These are phyloP conservation scores for Tuber umbilicatum DNA, from an alignment of 495 filamentous ascomycete species.

Conservation along the genomic window DNA sequence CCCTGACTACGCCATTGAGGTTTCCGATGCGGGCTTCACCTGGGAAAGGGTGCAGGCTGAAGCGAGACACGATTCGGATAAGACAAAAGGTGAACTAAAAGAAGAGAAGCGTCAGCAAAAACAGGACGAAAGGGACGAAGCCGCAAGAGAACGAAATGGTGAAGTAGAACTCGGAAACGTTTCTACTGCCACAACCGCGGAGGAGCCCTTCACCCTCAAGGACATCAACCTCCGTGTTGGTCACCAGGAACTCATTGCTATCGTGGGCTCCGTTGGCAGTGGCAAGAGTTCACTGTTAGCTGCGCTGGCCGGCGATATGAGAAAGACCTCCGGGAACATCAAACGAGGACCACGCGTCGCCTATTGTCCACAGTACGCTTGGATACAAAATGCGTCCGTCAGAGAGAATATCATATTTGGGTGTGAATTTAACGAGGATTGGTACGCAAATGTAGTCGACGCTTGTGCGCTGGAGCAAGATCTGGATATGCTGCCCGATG, in stretches of 20 bases:
- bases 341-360: slow-evolving; percentile 69
- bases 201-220: slow-evolving; percentile 71
- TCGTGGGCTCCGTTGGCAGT: slow-evolving; percentile 85
- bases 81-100: slow-evolving; percentile 41
- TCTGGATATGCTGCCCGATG: slow-evolving; percentile 66
- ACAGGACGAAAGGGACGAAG: slow-evolving; percentile 42
- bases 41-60: slow-evolving; percentile 72
- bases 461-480: slow-evolving; percentile 67
- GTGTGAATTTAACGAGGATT: slow-evolving; percentile 59
- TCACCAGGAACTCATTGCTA: slow-evolving; percentile 75
- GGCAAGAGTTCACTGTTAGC: slow-evolving; percentile 89
- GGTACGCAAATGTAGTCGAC: slow-evolving; percentile 57
- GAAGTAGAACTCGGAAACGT: slow-evolving; percentile 18
- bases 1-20: slow-evolving; percentile 61
- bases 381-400: slow-evolving; percentile 90
- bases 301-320: slow-evolving; percentile 90
- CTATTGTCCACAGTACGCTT: slow-evolving; percentile 93
- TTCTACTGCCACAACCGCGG: slow-evolving; percentile 13
- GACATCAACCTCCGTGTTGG: slow-evolving; percentile 68
- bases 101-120: slow-evolving; percentile 47
- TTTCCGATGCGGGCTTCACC: slow-evolving; percentile 73
- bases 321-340: slow-evolving; percentile 66
- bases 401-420: slow-evolving; percentile 88
- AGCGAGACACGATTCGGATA: slow-evolving; percentile 40
- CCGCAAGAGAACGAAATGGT: slow-evolving; percentile 39